Base-by-base conservation (phyloP, 2,329 filamentous ascomycete genomes). In the Neocatenulostroma microsporum region DNA sequence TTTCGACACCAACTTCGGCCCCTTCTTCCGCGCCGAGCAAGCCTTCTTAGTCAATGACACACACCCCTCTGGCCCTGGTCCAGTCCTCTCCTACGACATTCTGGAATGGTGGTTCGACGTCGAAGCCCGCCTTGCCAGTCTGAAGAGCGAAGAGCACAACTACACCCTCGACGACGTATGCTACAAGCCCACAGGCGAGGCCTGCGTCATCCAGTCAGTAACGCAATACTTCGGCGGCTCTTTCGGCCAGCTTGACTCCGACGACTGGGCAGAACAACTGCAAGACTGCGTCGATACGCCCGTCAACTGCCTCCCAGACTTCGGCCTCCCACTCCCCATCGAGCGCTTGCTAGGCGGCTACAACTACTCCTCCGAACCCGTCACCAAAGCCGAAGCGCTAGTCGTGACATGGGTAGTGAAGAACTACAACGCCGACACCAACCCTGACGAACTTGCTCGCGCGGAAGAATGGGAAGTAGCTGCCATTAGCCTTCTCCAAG, bases 361-460 rank as follows among this genome's bases (percentile, higher is more conserved):
- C 53, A 72, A 80, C 28, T 62, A 74, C 14, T 70, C 73, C 1
- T 72, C 71, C 1, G 42, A 56, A 30, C 40, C 43, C 12, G 74
- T 87, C 18, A 67, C 80, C 4, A 76, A 91, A 34, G 80, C 89
- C 0, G 68, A 78, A 40, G 87, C 91, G 2, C 74, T 96, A 42
- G 82, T 94, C 6, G 79, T 84, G 4, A 96, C 88, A 0, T 98
- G 91, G 91, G 89, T 98, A 6, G 79, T 98, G 32, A 86, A 82
- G 51, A 98, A 96, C 53, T 74, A 81, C 48, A 71, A 74, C 4
- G 85, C 93, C 56, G 85, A 78, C 8, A n/a, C n/a, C n/a, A 82
- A 82, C 3, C 64, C 73, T 19, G 18, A n/a, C n/a, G 77, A 78
- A 30, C 73, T 91, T 36, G 70, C 73, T 35, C 76, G 73, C 40